phyloP scores from a whole-genome alignment of 1,284 basidiomycete species.

The Pyrrhoderma lamaoense region DNA sequence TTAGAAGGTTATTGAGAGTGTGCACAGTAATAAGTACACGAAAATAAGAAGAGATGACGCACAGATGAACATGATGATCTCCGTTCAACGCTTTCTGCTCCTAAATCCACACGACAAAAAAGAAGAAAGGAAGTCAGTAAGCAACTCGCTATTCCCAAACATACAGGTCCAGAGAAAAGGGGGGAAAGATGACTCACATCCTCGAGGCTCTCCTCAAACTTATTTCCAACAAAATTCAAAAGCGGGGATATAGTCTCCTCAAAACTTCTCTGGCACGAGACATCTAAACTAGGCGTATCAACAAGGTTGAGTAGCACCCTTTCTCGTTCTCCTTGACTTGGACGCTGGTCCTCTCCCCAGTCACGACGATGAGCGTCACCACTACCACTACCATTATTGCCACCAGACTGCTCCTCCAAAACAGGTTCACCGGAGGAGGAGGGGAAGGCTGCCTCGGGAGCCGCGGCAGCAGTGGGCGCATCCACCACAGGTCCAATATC shows the following conservation, averaged over 20 bases:
- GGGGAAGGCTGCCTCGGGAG: too few species aligned
- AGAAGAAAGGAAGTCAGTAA: neutral
- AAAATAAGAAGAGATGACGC: conserved; percentile 30
- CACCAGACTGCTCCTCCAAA: too few species aligned
- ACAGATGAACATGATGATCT: conserved; percentile 76
- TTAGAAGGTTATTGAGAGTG: too few species aligned
- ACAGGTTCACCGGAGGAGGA: too few species aligned
- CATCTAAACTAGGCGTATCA: conserved; percentile 17
- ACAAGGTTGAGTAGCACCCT: conserved; percentile 19
- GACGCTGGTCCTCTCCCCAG: too few species aligned
- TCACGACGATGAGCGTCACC: too few species aligned
- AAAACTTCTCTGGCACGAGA: conserved; percentile 6
- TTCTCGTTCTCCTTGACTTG: conserved; percentile 2
- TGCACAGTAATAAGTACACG: conserved; percentile 11
- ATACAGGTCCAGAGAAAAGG: neutral
- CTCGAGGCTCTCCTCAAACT: conserved; percentile 17
- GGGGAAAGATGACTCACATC: conserved; percentile 11
- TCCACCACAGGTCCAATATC: too few species aligned
- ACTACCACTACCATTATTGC: too few species aligned
- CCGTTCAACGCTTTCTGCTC: conserved; percentile 24
- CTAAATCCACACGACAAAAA: conserved; percentile 14
- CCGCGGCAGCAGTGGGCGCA: too few species aligned
- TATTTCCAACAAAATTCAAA: conserved; percentile 17
- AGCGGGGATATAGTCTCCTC: conserved; percentile 25
- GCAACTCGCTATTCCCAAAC: neutral